These are phyloP conservation scores for Phtheirospermum japonicum DNA, from an alignment of 257 asterid species.

Conservation along the genomic window DNA sequence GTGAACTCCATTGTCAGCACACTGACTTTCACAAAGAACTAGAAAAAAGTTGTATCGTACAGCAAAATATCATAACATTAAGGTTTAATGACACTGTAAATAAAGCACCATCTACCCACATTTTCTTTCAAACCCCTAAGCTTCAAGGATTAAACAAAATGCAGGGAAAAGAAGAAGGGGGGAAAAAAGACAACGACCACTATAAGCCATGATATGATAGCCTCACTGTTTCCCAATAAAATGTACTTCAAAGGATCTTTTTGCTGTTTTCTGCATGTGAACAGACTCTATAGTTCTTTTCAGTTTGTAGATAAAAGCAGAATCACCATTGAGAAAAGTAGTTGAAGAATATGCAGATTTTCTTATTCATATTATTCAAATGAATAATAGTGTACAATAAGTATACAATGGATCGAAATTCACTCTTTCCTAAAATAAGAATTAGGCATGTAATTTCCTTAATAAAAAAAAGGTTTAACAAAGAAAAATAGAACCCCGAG, in stretches of 20 bases:
- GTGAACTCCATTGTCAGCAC: not conserved
- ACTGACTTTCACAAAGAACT: not conserved
- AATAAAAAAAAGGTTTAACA: not conserved
- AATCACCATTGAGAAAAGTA: not conserved
- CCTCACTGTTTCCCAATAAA: not conserved
- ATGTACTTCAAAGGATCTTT: not conserved
- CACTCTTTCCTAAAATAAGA: too few relatives aligned
- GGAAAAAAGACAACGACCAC: not conserved
- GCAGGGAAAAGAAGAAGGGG: not conserved
- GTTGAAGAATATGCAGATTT: not conserved
- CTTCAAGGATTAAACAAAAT: not conserved
- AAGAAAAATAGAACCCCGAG: too few relatives aligned
- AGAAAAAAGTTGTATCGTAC: not conserved
- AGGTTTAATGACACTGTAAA: not conserved
- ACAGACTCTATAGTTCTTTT: too few relatives aligned
- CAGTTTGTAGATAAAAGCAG: too few relatives aligned
- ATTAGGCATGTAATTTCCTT: not conserved
- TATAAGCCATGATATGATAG: not conserved
- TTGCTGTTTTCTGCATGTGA: not conserved
- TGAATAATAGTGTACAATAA: not conserved
- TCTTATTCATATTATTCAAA: not conserved
- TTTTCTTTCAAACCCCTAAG: not conserved
- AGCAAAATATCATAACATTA: not conserved
- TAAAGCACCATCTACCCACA: slow-evolving; percentile 1
- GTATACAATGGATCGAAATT: not conserved